phyloP scores from a whole-genome alignment of 1,284 basidiomycete genomes.

The Macrocystidia cucumis region DNA sequence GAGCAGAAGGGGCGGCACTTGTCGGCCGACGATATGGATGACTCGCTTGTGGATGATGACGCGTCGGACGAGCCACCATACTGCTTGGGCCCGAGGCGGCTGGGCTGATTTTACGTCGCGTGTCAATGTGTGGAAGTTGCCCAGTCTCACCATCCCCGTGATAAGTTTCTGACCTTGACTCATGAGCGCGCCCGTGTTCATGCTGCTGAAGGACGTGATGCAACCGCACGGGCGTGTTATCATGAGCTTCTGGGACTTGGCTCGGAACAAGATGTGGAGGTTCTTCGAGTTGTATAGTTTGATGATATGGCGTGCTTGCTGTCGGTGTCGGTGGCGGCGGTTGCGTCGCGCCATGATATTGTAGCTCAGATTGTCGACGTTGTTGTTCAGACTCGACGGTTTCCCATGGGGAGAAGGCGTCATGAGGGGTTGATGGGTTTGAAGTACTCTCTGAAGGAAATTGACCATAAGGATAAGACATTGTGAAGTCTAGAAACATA shows the following conservation, averaged over 20 bases:
- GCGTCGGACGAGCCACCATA: conserved; percentile 9
- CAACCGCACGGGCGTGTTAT: conserved; percentile 14
- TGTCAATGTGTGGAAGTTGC: conserved; percentile 12
- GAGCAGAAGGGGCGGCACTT: conserved; percentile 9
- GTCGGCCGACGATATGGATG: conserved; percentile 15
- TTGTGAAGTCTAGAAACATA: conserved; percentile 12
- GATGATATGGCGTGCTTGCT: conserved; percentile 10
- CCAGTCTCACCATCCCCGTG: conserved; percentile 9
- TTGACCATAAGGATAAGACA: conserved; percentile 19
- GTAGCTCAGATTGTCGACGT: conserved; percentile 10
- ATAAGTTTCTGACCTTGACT: conserved; percentile 13
- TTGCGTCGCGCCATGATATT: conserved; percentile 9
- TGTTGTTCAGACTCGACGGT: conserved; percentile 17
- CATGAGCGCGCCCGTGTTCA: conserved; percentile 8
- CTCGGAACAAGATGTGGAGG: conserved; percentile 13
- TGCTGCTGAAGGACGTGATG: conserved; percentile 16
- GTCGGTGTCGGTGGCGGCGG: conserved; percentile 10
- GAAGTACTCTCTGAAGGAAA: conserved; percentile 16
- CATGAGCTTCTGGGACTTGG: conserved; percentile 12
- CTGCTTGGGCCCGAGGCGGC: conserved; percentile 7
- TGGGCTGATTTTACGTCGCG: conserved; percentile 8
- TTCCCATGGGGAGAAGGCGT: conserved; percentile 20
- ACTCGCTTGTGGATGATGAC: conserved; percentile 11
- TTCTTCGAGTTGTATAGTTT: conserved; percentile 16
- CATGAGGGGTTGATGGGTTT: conserved; percentile 13